Evolutionary conservation across 345 rosid genomes (phyloP).

Genomic region (Hibiscus mutabilis): DNA sequence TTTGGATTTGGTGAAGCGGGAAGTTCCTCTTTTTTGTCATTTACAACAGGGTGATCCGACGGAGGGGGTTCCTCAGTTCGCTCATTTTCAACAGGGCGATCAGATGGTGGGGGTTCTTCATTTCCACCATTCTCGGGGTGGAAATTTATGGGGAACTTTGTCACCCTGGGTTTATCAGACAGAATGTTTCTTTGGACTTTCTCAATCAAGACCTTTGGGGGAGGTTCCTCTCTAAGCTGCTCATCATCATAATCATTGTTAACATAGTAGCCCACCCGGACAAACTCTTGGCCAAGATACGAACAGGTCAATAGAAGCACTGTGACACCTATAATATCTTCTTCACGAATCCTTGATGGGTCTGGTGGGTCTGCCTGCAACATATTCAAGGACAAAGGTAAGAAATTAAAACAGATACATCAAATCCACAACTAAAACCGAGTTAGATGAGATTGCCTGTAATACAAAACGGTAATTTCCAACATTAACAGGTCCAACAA

Average conservation of each 20-base stretch:
- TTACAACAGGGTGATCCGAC: slow-evolving; percentile 33
- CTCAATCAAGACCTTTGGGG: slow-evolving; percentile 60
- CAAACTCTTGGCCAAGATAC: slow-evolving; percentile 66
- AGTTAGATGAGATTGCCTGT: slow-evolving; percentile 38
- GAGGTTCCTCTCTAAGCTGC: slow-evolving; percentile 88
- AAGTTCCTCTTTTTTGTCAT: slow-evolving; percentile 26
- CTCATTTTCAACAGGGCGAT: slow-evolving; percentile 33
- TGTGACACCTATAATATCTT: slow-evolving; percentile 74
- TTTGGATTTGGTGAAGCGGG: slow-evolving; percentile 24
- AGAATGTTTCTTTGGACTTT: slow-evolving; percentile 81
- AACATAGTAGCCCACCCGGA: slow-evolving; percentile 72
- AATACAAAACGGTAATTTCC: slow-evolving; percentile 86
- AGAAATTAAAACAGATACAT: not conserved
- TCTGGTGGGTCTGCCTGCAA: slow-evolving; percentile 87
- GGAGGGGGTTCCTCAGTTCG: slow-evolving; percentile 26
- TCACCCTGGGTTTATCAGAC: slow-evolving; percentile 86
- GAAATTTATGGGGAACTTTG: slow-evolving; percentile 90
- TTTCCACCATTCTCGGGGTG: slow-evolving; percentile 61
- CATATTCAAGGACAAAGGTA: slow-evolving; percentile 2
- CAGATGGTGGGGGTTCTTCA: slow-evolving; percentile 30
- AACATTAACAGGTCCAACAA: slow-evolving; percentile 90
- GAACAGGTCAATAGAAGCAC: slow-evolving; percentile 71
- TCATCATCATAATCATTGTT: slow-evolving; percentile 89
- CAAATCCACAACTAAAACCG: not conserved
- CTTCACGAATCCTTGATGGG: slow-evolving; percentile 74